phyloP scores from a whole-genome alignment of 1,284 basidiomycete genomes.

The Schizophyllum commune region DNA sequence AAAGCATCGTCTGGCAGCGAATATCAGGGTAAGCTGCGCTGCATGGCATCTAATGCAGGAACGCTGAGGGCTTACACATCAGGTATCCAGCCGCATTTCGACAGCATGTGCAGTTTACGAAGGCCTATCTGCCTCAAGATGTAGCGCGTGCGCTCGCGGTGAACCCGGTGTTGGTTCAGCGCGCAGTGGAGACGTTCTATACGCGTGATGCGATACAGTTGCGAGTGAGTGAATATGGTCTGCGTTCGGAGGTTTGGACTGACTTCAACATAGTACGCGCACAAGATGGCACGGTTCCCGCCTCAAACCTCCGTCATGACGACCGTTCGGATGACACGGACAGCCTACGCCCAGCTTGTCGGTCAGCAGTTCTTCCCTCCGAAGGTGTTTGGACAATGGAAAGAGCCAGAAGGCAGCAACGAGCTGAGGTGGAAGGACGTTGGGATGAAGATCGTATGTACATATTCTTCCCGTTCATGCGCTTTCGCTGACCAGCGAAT shows the following conservation, averaged over 20 bases:
- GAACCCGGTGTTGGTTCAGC: constrained; percentile 71
- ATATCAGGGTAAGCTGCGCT: constrained; percentile 47
- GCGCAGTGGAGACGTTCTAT: constrained; percentile 86
- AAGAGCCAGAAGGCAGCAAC: constrained; percentile 49
- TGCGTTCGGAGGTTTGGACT: neutral
- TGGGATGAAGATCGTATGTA: constrained; percentile 85
- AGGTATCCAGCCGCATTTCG: constrained; percentile 67
- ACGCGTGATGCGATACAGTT: constrained; percentile 86
- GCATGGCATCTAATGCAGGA: constrained; percentile 9
- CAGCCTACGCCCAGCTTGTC: constrained; percentile 86
- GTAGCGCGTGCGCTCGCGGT: constrained; percentile 66
- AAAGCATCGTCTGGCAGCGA: constrained; percentile 58
- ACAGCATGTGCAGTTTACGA: constrained; percentile 74
- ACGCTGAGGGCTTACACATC: constrained; percentile 1
- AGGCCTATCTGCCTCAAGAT: constrained; percentile 73
- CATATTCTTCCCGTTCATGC: neutral
- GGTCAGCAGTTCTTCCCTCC: constrained; percentile 92
- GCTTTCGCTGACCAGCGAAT: neutral
- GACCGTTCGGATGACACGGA: constrained; percentile 72
- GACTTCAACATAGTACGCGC: constrained; percentile 50
- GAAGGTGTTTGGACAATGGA: constrained; percentile 78
- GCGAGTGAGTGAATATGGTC: constrained; percentile 46
- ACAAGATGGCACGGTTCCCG: constrained; percentile 84
- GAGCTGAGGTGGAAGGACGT: constrained; percentile 74
- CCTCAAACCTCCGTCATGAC: constrained; percentile 57